Base-by-base conservation (phyloP, 768 basidiomycete genomes). In the Steccherinum ochraceum region DNA sequence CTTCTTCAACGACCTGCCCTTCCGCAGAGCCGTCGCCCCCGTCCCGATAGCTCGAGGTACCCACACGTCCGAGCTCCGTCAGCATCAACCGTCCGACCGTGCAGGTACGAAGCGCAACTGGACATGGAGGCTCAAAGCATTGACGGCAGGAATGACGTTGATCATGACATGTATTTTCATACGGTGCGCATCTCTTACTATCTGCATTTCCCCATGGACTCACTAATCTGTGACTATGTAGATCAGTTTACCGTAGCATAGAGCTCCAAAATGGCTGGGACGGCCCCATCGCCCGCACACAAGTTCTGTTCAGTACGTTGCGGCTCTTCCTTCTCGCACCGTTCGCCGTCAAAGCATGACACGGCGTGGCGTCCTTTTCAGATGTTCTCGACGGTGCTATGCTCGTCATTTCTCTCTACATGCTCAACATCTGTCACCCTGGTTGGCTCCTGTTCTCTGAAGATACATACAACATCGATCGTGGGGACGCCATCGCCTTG, bases 381-480 rank as follows among this genome's bases (percentile, higher is more conserved):
- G 78, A 78, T 58, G 65, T 74, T 5, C 65, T 80, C 20, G 80
- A 81, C 58, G 78, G 74, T 16, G 68, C 65, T 4, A 74, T 76
- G 69, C 67, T 79, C 45, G 57, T 66, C 4, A 58, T 79, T 4
- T 75, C 77, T 1, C 71, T 79, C 46, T 72, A 65, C 54, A 63
- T 68, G 0, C 59, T 76, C 21, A 78, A 75, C 58, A 41, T 77
- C 50, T 64, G 71, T 47, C 75, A 77, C 56, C 78, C 78, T 4
- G 74, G 72, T n/a, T n/a, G n/a, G n/a, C n/a, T n/a, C n/a, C n/a
- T n/a, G n/a, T n/a, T n/a, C n/a, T n/a, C n/a, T n/a, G n/a, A n/a
- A n/a, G n/a, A n/a, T n/a, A n/a, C n/a, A n/a, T n/a, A n/a, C n/a
- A n/a, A n/a, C n/a, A n/a, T n/a, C n/a, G n/a, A n/a, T n/a, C n/a